Base-by-base conservation (phyloP, 306 rosid genomes). In the Fragaria nilgerrensis region DNA sequence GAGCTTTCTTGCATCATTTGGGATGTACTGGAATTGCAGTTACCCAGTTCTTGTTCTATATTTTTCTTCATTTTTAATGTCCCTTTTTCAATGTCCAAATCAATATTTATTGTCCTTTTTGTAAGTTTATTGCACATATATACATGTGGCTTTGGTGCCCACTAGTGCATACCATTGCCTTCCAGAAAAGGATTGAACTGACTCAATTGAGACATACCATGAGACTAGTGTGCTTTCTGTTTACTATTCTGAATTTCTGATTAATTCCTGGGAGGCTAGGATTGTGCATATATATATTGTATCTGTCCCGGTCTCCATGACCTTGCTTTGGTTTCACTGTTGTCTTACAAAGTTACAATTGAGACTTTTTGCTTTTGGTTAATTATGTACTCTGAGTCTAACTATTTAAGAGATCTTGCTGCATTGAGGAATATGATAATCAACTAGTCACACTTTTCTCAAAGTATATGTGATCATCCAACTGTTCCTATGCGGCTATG, bases 301-400 rank as follows among this genome's bases (percentile, higher is more conserved):
- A 49, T 49, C 25, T 76, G 79, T 76, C 62, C 73, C 74, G 55
- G 41, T 73, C 68, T 55, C 73, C 76, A 5, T 23, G 56, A 55
- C 13, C 12, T 55, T 27, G 56, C 27, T 29, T 49, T 49, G 20
- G 59, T n/a, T 55, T 55, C 27, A 53, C 59, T 20, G 59, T 25
- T 17, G 39, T 11, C 36, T 29, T 70, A 56, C 41, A 37, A 37
- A 37, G 41, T 37, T 37, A 37, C 44, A 41, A 41, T 41, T 41
- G 7, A 7, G 11, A 41, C 44, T 6, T 41, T 41, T 41, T 41
- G 44, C 10, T 7, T 41, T 41, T 41, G 2, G 7, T 41, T 41
- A 41, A 2, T 41, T 8, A 41, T 41, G 44, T 41, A 41, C 7
- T 41, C 7, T 41, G 44, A 41, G 44, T 41, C 44, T 7, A 8